Evolutionary conservation across 2,329 filamentous ascomycete species (phyloP).

Genomic region (Leptosphaerulina australis): DNA sequence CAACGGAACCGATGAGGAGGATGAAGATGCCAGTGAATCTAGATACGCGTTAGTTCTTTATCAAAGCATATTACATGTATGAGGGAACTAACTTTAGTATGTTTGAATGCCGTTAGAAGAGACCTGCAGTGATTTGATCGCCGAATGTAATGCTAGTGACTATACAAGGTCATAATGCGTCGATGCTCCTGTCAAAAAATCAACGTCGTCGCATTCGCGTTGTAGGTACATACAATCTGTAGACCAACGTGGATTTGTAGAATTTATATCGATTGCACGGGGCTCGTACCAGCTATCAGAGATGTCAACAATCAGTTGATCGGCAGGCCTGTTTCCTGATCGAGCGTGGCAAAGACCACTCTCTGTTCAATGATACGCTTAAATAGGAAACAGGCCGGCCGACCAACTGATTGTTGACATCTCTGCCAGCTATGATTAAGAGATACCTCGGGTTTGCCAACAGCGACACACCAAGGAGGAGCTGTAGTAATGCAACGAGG

Average conservation of each 20-base stretch:
- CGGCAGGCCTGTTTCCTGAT: no score
- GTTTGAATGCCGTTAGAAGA: constrained; percentile 1
- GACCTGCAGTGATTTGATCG: constrained; percentile 3
- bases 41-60: background rate
- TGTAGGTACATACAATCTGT: constrained; percentile 8
- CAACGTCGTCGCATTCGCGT: constrained; percentile 7
- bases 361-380: no score
- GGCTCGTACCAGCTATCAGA: constrained; percentile 17
- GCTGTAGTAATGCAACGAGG: constrained; percentile 13
- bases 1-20: background rate
- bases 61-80: background rate
- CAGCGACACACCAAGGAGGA: constrained; percentile 12
- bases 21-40: background rate
- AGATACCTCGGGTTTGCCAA: constrained; percentile 14
- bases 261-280: constrained; percentile 8
- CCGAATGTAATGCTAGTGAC: constrained; percentile 7
- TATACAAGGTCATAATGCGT: constrained; percentile 3
- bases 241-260: constrained; percentile 10
- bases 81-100: background rate
- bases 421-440: constrained; percentile 15
- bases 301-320: no score
- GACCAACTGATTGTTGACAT: no score
- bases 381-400: no score
- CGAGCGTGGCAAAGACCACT: no score
- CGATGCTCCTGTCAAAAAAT: constrained; percentile 5